Evolutionary conservation across 768 basidiomycete species (phyloP).

Genomic region (Podaxis mareebaensis): DNA sequence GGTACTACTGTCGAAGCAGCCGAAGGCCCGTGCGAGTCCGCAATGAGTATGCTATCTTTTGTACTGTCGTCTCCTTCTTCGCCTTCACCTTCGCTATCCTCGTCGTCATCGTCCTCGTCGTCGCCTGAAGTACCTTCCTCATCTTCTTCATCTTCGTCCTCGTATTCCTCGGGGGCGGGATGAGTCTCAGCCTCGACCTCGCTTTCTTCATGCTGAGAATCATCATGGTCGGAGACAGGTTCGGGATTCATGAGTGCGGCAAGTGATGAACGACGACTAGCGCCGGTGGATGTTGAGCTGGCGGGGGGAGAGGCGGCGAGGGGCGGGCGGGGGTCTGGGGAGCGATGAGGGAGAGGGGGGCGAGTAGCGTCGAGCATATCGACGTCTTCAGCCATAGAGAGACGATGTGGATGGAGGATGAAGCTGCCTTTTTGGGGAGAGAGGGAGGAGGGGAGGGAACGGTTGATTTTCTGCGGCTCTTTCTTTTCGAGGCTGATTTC

Average conservation of each 20-base stretch:
- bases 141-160: conserved; percentile 17
- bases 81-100: conserved; percentile 21
- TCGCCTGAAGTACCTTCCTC: conserved; percentile 11
- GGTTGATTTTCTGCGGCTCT: conserved; percentile 12
- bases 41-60: conserved; percentile 16
- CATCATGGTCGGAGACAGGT: conserved; percentile 7
- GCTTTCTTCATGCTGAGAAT: conserved; percentile 8
- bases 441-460: conserved; percentile 13
- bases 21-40: conserved; percentile 15
- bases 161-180: conserved; percentile 20
- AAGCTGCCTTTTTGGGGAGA: conserved; percentile 25
- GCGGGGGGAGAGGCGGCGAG: not conserved
- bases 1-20: conserved; percentile 14
- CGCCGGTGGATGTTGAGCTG: conserved; percentile 20
- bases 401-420: not conserved
- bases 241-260: conserved; percentile 19
- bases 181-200: conserved; percentile 12
- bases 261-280: conserved; percentile 22
- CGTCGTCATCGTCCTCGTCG: conserved; percentile 21
- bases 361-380: conserved; percentile 13
- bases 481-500: conserved; percentile 18
- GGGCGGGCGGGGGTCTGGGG: conserved; percentile 7
- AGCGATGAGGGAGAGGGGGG: conserved; percentile 20
- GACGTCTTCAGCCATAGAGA: conserved; percentile 10
- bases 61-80: conserved; percentile 22